Base-by-base conservation (phyloP, 768 basidiomycete genomes). In the Termitomyces sp. region DNA sequence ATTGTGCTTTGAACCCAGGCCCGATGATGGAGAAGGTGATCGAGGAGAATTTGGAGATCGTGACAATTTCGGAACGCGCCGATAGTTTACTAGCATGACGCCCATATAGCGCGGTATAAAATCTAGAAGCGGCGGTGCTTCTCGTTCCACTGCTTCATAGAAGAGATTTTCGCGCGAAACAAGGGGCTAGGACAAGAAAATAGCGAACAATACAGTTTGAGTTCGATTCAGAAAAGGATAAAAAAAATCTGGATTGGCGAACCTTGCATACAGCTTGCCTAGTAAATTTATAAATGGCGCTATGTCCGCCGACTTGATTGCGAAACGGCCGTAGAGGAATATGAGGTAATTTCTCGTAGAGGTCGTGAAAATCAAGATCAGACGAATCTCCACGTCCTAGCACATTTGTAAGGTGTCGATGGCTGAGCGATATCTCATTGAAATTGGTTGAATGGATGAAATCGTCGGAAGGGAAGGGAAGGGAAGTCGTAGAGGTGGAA, bases 251-350 rank as follows among this genome's bases (percentile, higher is more conserved):
- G 45, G 60, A 57, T 54, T 45, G 36, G 72, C 89, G 67, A 66
- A 97, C 96, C 87, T 99, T 99, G 80, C 97, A 99, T 16, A 99
- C 95, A 8, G 97, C 96, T 63, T 95, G 84, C 68, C 93, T 93
- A 4, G 95, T 98, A 65, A 99, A 98, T 69, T 95, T 95, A 75
- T 98, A 98, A 66, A 99, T 97, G 58, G 93, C 90, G 63, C 85
- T 93, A 70, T 99, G 97, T 3, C 97, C 97, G 44, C 97, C 97
- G 33, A 99, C 97, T 74, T 98, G 95, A 66, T 99, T 97, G 51
- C 92, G 87, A 75, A 98, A 99, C 6, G 97, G 97, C 50, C 90
- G 86, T 8, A 99, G 77, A 36, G 95, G 96, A 50, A 99, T 94
- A 59, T 95, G 92, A 1, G 91, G 91, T 46, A 93, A 74, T 60